These are phyloP conservation scores for Geum urbanum DNA, from an alignment of 306 rosid genomes.

Conservation along the genomic window DNA sequence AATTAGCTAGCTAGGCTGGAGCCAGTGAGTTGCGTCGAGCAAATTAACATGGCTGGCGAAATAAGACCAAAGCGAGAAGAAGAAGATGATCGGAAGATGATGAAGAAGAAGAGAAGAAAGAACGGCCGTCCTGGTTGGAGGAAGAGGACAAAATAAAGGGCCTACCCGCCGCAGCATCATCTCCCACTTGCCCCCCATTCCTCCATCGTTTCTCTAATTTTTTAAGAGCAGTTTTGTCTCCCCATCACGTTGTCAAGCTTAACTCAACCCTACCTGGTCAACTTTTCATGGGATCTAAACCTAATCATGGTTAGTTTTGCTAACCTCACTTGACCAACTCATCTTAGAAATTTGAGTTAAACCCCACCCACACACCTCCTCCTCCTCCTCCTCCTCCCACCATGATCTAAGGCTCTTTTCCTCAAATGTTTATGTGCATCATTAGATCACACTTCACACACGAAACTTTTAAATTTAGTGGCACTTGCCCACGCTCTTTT, in stretches of 20 bases:
- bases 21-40: too few species aligned
- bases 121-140: constrained; percentile 33
- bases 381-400: neutral
- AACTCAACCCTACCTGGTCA: constrained; percentile 28
- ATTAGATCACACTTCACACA: constrained; percentile 4
- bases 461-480: neutral
- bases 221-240: neutral
- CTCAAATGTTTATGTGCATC: constrained; percentile 18
- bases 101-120: constrained; percentile 18
- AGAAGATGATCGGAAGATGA: too few species aligned
- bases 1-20: too few species aligned
- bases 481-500: constrained; percentile 39
- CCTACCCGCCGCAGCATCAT: constrained; percentile 63
- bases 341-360: constrained; percentile 28
- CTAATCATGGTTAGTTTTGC: constrained; percentile 46
- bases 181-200: constrained; percentile 66
- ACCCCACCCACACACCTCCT: constrained; percentile 49
- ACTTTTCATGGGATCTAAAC: constrained; percentile 27
- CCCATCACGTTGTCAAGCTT: constrained; percentile 12
- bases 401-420: constrained; percentile 13
- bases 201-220: constrained; percentile 32
- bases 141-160: constrained; percentile 49
- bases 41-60: too few species aligned
- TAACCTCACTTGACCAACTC: constrained; percentile 13
- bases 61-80: too few species aligned